These are phyloP conservation scores for Diaporthe citriasiana DNA, from an alignment of 2,329 filamentous ascomycete genomes.

Conservation along the genomic window DNA sequence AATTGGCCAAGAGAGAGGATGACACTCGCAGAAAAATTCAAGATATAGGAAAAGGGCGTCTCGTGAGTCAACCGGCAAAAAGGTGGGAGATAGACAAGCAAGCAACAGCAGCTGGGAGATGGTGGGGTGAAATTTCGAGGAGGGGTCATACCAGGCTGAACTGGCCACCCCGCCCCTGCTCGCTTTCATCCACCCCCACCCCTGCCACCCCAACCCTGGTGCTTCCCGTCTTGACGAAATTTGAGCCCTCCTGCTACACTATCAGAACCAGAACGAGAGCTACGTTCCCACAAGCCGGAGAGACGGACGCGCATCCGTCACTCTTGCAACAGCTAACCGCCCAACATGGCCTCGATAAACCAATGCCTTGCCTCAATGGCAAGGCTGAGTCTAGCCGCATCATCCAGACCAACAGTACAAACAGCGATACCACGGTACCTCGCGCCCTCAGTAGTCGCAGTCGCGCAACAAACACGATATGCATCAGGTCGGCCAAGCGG, in stretches of 20 bases:
- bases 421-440: slow-evolving; percentile 64
- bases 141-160: slow-evolving; percentile 41
- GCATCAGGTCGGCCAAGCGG: slow-evolving; percentile 55
- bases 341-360: slow-evolving; percentile 65
- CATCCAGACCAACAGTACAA: slow-evolving; percentile 57
- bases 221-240: slow-evolving; percentile 29
- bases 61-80: slow-evolving; percentile 40
- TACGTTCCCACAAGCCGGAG: background rate
- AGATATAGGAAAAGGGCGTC: slow-evolving; percentile 24
- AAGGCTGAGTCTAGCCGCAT: slow-evolving; percentile 61
- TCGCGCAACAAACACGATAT: slow-evolving; percentile 58
- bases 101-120: slow-evolving; percentile 34
- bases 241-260: slow-evolving; percentile 28
- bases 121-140: slow-evolving; percentile 45
- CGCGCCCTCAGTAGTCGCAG: slow-evolving; percentile 59
- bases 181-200: background rate
- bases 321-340: background rate
- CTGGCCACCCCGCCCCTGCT: slow-evolving; percentile 3
- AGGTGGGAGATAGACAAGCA: slow-evolving; percentile 22
- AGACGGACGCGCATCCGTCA: slow-evolving; percentile 10
- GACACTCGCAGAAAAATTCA: background rate
- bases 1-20: background rate
- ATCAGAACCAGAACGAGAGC: background rate
- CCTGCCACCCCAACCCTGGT: slow-evolving; percentile 6
- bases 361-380: slow-evolving; percentile 69